Evolutionary conservation across 371 early-diverging fungal species (phyloP).

Genomic region (Mortierella sp.): DNA sequence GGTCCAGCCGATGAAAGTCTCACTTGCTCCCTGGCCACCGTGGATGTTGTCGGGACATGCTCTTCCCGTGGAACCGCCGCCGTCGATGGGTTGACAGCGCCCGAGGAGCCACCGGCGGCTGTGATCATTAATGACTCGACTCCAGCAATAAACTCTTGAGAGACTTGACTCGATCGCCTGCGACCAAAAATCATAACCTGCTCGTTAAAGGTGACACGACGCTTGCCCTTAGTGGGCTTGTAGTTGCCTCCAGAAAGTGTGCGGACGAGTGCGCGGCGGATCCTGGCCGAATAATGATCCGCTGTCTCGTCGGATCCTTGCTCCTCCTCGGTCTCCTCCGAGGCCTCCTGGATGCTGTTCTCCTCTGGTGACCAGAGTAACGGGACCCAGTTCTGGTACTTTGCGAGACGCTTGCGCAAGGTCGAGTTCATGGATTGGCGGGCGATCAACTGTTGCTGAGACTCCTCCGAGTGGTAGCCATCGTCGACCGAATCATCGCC

Average conservation of each 20-base stretch:
- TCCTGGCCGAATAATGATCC: constrained; percentile 13
- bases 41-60: background rate
- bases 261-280: constrained; percentile 20
- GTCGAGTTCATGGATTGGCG: constrained; percentile 44
- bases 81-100: background rate
- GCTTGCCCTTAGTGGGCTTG: constrained; percentile 35
- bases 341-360: constrained; percentile 5
- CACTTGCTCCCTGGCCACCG: background rate
- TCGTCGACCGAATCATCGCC: constrained; percentile 22
- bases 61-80: background rate
- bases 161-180: constrained; percentile 30
- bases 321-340: constrained; percentile 7
- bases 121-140: background rate
- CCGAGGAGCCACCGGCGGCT: background rate
- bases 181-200: constrained; percentile 45
- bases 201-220: constrained; percentile 52
- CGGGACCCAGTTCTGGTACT: constrained; percentile 44
- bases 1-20: background rate
- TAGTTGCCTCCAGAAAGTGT: constrained; percentile 26
- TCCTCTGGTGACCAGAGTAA: constrained; percentile 28
- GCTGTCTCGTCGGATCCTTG: background rate
- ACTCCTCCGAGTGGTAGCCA: constrained; percentile 28
- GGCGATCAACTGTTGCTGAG: constrained; percentile 7
- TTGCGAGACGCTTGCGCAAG: constrained; percentile 28
- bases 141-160: constrained; percentile 6